These are phyloP conservation scores for Plenodomus tracheiphilus DNA, from an alignment of 2,329 filamentous ascomycete species.

Conservation along the genomic window DNA sequence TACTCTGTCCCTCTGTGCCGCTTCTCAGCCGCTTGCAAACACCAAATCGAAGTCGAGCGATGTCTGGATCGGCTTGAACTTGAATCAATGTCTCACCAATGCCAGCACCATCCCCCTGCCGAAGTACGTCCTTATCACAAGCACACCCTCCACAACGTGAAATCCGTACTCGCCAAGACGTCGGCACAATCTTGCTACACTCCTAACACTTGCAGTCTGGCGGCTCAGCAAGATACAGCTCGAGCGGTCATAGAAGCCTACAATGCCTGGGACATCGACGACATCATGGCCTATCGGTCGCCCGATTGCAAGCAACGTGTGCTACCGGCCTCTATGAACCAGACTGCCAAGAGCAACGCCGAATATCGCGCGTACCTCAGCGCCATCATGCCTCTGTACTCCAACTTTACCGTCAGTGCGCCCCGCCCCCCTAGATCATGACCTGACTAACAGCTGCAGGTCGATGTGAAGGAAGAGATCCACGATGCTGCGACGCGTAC, in stretches of 20 bases:
- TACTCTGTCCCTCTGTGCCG: too few relatives aligned
- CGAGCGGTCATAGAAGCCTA: slow-evolving; percentile 5
- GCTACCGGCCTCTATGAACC: slow-evolving; percentile 4
- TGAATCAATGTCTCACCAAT: too few relatives aligned
- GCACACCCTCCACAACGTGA: too few relatives aligned
- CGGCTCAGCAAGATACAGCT: slow-evolving; percentile 3
- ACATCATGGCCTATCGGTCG: slow-evolving; percentile 3
- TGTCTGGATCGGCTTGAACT: too few relatives aligned
- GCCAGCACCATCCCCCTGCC: too few relatives aligned
- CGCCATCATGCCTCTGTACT: slow-evolving; percentile 1
- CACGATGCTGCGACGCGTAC: neutral
- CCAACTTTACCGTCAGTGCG: slow-evolving; percentile 7
- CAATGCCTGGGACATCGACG: slow-evolving; percentile 7
- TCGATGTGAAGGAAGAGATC: neutral
- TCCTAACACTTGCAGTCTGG: too few relatives aligned
- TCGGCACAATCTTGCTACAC: too few relatives aligned
- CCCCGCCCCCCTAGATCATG: neutral
- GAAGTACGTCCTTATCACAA: too few relatives aligned
- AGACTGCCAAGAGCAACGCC: slow-evolving; percentile 3
- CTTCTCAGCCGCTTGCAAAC: too few relatives aligned
- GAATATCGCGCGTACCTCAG: slow-evolving; percentile 4
- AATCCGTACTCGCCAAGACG: too few relatives aligned
- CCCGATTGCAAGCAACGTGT: slow-evolving; percentile 6
- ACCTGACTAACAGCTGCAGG: neutral
- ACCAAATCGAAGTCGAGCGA: too few relatives aligned